Evolutionary conservation across 2,329 filamentous ascomycete genomes (phyloP).

Genomic region (Zasmidium citrigriseum): DNA sequence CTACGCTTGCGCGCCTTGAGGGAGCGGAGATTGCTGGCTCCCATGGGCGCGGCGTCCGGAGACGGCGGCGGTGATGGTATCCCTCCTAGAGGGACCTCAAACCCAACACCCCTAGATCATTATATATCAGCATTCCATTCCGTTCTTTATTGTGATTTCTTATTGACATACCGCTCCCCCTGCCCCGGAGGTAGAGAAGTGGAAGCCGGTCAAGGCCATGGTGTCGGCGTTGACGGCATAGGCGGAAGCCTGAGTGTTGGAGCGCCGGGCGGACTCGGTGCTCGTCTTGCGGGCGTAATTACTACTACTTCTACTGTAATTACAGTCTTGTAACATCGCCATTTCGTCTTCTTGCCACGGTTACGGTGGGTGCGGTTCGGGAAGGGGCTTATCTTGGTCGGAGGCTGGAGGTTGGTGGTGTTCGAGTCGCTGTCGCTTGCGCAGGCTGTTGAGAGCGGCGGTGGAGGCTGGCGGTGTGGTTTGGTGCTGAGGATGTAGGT

Average conservation of each 20-base stretch:
- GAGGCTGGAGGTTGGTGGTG: slow-evolving; percentile 1
- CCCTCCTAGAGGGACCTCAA: slow-evolving; percentile 82
- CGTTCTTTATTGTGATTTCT: not conserved
- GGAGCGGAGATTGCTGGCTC: slow-evolving; percentile 24
- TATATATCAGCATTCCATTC: slow-evolving; percentile 12
- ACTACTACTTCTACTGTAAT: slow-evolving; percentile 73
- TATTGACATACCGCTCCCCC: slow-evolving; percentile 45
- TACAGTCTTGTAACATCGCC: slow-evolving; percentile 68
- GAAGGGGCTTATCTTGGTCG: slow-evolving; percentile 4
- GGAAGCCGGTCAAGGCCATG: slow-evolving; percentile 75
- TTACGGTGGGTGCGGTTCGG: slow-evolving; percentile 30
- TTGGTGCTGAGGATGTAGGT: not conserved
- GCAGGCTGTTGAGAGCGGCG: not conserved
- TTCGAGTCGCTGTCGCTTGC: not conserved
- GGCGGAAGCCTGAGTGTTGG: slow-evolving; percentile 86
- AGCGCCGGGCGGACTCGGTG: slow-evolving; percentile 64
- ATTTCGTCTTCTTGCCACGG: slow-evolving; percentile 58
- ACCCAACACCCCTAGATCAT: slow-evolving; percentile 87
- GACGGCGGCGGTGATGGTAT: slow-evolving; percentile 82
- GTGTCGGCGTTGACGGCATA: slow-evolving; percentile 75
- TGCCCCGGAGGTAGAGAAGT: slow-evolving; percentile 93
- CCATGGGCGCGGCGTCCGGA: slow-evolving; percentile 52
- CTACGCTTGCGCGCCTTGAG: slow-evolving; percentile 38
- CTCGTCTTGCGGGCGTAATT: slow-evolving; percentile 46
- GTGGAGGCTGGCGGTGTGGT: not conserved